These are phyloP conservation scores for Tulasnella sp. DNA, from an alignment of 768 basidiomycete genomes.

Conservation along the genomic window DNA sequence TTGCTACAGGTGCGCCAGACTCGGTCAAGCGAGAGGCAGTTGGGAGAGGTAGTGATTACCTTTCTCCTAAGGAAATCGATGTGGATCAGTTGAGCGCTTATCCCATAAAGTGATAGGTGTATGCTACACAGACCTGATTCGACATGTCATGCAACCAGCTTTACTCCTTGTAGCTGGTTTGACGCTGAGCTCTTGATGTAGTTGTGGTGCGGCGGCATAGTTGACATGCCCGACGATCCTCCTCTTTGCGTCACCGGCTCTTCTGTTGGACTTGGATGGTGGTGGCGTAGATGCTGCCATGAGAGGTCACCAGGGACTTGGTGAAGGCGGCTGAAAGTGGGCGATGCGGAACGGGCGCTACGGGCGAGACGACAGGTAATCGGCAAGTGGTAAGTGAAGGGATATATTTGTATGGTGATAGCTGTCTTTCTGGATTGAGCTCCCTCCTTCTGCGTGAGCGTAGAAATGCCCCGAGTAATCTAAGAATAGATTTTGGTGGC, in stretches of 20 bases:
- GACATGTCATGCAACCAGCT: constrained; percentile 13
- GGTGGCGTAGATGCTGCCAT: constrained; percentile 5
- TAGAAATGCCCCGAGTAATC: no score
- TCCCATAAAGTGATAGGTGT: neutral
- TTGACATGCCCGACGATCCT: constrained; percentile 1
- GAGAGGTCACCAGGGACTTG: neutral
- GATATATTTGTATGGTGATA: no score
- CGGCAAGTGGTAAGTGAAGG: neutral
- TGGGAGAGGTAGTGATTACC: neutral
- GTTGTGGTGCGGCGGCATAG: neutral
- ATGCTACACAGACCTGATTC: constrained; percentile 4
- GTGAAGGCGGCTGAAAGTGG: neutral
- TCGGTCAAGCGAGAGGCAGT: neutral
- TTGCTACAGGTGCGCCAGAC: neutral
- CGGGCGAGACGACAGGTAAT: neutral
- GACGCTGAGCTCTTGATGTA: neutral
- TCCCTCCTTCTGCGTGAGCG: no score
- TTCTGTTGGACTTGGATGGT: neutral
- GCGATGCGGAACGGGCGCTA: neutral
- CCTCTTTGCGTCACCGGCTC: neutral
- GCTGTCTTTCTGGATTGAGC: no score
- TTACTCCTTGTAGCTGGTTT: constrained; percentile 10
- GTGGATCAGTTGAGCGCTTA: neutral
- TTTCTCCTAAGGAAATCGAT: constrained; percentile 9
- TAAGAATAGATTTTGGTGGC: no score